A percentile compares a stretch with the other conserved stretches of the same genome.
Evolutionary conservation across 2,329 filamentous ascomycete genomes (phyloP).

Genomic region (Colletotrichum cereale): DNA sequence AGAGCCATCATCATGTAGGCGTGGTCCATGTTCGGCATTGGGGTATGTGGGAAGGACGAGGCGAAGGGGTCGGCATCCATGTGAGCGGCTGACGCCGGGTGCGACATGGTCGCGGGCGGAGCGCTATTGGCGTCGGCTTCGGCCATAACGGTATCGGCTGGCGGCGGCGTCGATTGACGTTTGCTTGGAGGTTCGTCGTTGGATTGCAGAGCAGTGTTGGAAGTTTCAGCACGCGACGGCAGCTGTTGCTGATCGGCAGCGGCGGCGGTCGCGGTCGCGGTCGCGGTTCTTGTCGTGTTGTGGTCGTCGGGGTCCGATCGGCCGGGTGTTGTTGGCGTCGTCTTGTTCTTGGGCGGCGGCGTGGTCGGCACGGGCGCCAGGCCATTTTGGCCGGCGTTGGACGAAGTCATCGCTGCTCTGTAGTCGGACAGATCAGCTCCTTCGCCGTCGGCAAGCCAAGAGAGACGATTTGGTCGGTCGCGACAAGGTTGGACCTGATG

Average conservation of each 20-base stretch:
- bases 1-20: slow-evolving; percentile 62
- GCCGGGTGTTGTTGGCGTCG: slow-evolving; percentile 7
- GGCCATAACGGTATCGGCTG: slow-evolving; percentile 34
- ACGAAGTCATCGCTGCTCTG: slow-evolving; percentile 73
- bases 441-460: slow-evolving; percentile 57
- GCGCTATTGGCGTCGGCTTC: slow-evolving; percentile 41
- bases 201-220: slow-evolving; percentile 10
- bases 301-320: slow-evolving; percentile 36
- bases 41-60: slow-evolving; percentile 50
- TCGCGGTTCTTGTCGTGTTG: slow-evolving; percentile 22
- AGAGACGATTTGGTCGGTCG: slow-evolving; percentile 39
- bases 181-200: slow-evolving; percentile 18
- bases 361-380: slow-evolving; percentile 43
- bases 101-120: slow-evolving; percentile 41
- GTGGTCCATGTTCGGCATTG: slow-evolving; percentile 51
- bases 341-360: slow-evolving; percentile 39
- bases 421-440: slow-evolving; percentile 61
- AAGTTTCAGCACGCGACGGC: slow-evolving; percentile 32
- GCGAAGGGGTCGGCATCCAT: slow-evolving; percentile 47
- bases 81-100: slow-evolving; percentile 36
- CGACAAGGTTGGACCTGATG: slow-evolving; percentile 37
- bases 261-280: slow-evolving; percentile 25
- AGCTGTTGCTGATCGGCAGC: slow-evolving; percentile 41
- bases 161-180: slow-evolving; percentile 6
- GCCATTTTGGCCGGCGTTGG: slow-evolving; percentile 57